These are phyloP conservation scores for Astraeus odoratus DNA, from an alignment of 768 basidiomycete species.

Conservation along the genomic window DNA sequence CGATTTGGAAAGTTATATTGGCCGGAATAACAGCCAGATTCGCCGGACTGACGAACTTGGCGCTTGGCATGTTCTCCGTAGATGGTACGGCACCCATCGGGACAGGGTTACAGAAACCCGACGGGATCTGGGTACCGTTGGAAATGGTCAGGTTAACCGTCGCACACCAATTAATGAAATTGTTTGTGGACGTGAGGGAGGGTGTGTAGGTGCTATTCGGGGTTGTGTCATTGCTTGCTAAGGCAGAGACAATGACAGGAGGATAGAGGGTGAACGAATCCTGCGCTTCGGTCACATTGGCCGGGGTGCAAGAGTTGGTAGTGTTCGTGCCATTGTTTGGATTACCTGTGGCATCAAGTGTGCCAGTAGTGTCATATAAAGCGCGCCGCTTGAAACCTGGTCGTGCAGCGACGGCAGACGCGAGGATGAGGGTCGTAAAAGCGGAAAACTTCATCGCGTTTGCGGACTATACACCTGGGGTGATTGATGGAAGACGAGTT, in stretches of 20 bases:
- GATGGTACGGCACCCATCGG: constrained; percentile 56
- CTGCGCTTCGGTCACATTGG: constrained; percentile 17
- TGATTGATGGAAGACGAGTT: constrained; percentile 1
- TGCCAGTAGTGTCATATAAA: constrained; percentile 18
- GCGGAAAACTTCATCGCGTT: constrained; percentile 33
- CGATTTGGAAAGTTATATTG: constrained; percentile 46
- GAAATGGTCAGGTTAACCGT: constrained; percentile 48
- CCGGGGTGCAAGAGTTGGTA: constrained; percentile 6
- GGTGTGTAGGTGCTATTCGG: constrained; percentile 29
- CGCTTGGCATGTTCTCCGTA: constrained; percentile 42
- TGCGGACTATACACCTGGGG: constrained; percentile 1
- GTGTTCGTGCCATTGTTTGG: constrained; percentile 11
- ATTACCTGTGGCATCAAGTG: constrained; percentile 34
- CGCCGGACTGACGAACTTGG: constrained; percentile 43
- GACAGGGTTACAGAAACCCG: constrained; percentile 53
- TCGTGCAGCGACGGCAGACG: constrained; percentile 27
- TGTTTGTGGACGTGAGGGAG: constrained; percentile 59
- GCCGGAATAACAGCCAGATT: constrained; percentile 38
- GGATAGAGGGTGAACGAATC: constrained; percentile 34
- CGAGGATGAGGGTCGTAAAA: constrained; percentile 27
- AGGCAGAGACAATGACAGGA: constrained; percentile 48
- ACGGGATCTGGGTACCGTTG: constrained; percentile 47
- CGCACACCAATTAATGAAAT: constrained; percentile 67
- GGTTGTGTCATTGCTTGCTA: constrained; percentile 44
- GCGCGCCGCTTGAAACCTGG: constrained; percentile 28